Evolutionary conservation across 257 asterid genomes (phyloP), one percentile per base, ranked within the genome.

Genomic region (Verbena officinalis): DNA sequence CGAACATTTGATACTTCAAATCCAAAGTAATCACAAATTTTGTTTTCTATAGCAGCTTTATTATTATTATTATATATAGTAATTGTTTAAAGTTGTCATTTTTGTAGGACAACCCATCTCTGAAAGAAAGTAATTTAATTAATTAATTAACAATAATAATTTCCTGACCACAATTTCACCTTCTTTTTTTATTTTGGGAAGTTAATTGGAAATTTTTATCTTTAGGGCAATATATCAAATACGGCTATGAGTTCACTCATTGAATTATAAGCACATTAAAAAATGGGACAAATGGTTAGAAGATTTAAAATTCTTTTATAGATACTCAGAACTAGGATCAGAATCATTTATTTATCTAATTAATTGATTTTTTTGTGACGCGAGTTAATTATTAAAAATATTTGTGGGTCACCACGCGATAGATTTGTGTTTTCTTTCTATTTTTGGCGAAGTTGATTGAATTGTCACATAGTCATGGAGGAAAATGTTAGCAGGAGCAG

Each of bases 341-440:
- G 57, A 52, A 12, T 23, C 1, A 13, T 33, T 19, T 22, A 54
- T 66, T 44, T 38, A 42, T 12, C 16, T 24, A 14, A n/a, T 38
- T 20, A 11, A 55, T 55, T 55, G 22, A 44, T 30, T 58, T 11
- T 19, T 21, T 24, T 33, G 9, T 30, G 39, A 38, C 50, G 14
- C 46, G 16, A 42, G 55, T 23, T 63, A 3, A 46, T 33, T 14
- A 30, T 24, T 43, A 24, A 14, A 4, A 9, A 23, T 11, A 44
- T 56, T 13, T 56, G 54, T 56, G 40, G 65, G 72, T 27, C 56
- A 19, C 65, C 59, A 51, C 56, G n/a, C 43, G 31, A 14, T 38
- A 48, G 34, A 68, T 42, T 72, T 67, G 74, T 72, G 69, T 51
- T 27, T 27, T 58, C 69, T 24, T 42, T 59, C 53, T 72, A 48